Conservation (phyloP, 768 basidiomycete genomes). For the Tulasnella sp. region DNA sequence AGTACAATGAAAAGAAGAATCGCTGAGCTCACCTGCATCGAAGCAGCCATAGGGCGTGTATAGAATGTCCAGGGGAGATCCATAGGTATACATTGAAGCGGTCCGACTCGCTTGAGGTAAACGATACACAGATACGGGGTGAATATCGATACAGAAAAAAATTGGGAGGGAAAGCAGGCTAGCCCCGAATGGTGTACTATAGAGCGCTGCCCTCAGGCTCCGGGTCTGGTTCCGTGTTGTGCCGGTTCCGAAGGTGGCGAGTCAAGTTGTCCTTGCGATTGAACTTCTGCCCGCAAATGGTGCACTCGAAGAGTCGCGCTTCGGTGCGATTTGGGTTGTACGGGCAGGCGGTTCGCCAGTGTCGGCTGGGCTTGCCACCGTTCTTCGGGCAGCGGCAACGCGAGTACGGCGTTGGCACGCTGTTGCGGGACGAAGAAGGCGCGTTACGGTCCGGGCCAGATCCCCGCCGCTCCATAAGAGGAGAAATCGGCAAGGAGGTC, state of each 20-base stretch:
- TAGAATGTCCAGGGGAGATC: background rate
- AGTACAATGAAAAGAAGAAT: background rate
- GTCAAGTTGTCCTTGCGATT: conserved; percentile 13
- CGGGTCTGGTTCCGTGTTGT: background rate
- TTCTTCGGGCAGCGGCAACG: background rate
- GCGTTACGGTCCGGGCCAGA: background rate
- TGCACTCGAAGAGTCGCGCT: background rate
- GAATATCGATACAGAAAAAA: background rate
- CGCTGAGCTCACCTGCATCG: background rate
- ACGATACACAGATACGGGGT: background rate
- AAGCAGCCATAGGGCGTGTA: background rate
- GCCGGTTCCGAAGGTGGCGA: background rate
- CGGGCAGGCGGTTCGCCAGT: conserved; percentile 2
- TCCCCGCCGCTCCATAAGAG: background rate
- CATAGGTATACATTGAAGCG: background rate
- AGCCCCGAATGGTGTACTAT: background rate
- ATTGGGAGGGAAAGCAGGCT: too few species aligned
- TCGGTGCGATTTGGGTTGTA: background rate
- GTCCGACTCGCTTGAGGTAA: background rate
- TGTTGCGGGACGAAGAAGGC: background rate
- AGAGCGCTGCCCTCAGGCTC: background rate
- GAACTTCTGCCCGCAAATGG: background rate
- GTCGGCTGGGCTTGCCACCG: background rate
- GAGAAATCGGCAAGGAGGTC: background rate
- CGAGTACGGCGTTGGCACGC: background rate